phyloP scores from a whole-genome alignment of 73 alveolate species.

The Uronychia setigera region DNA sequence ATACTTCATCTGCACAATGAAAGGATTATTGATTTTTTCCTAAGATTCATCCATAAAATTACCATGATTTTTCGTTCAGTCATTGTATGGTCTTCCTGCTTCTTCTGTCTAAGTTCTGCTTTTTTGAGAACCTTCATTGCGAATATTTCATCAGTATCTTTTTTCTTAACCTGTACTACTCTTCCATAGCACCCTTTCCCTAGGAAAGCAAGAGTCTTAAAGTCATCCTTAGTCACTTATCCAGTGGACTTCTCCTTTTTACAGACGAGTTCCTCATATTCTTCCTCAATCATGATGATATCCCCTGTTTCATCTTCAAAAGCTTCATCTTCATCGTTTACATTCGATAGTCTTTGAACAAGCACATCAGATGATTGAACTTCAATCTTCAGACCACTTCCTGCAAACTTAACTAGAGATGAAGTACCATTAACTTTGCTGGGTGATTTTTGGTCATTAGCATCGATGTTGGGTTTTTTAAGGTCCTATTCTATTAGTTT shows the following conservation, averaged over 20 bases:
- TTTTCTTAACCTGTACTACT: slow-evolving; percentile 56
- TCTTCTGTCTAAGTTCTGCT: slow-evolving; percentile 63
- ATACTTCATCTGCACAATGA: slow-evolving; percentile 80
- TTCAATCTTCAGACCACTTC: too few species aligned
- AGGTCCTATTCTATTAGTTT: too few species aligned
- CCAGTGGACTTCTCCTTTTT: neutral
- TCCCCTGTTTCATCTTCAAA: neutral
- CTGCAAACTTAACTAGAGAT: too few species aligned
- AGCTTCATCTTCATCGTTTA: too few species aligned
- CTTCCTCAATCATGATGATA: neutral
- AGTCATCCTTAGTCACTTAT: slow-evolving; percentile 38
- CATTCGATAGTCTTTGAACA: too few species aligned
- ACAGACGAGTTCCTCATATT: neutral
- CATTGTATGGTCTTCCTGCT: slow-evolving; percentile 78
- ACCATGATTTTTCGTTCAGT: slow-evolving; percentile 71
- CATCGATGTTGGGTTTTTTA: too few species aligned
- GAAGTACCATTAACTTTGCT: too few species aligned
- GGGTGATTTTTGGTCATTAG: too few species aligned
- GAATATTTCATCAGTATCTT: slow-evolving; percentile 53
- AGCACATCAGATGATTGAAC: too few species aligned
- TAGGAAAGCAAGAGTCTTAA: slow-evolving; percentile 52
- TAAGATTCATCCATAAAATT: neutral
- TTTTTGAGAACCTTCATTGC: slow-evolving; percentile 90
- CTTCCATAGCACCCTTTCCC: slow-evolving; percentile 85
- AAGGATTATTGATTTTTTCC: slow-evolving; percentile 76